A percentile compares a stretch with the other conserved stretches of the same genome.
Evolutionary conservation across 306 rosid genomes (phyloP).

Genomic region (Acmispon strigosus): DNA sequence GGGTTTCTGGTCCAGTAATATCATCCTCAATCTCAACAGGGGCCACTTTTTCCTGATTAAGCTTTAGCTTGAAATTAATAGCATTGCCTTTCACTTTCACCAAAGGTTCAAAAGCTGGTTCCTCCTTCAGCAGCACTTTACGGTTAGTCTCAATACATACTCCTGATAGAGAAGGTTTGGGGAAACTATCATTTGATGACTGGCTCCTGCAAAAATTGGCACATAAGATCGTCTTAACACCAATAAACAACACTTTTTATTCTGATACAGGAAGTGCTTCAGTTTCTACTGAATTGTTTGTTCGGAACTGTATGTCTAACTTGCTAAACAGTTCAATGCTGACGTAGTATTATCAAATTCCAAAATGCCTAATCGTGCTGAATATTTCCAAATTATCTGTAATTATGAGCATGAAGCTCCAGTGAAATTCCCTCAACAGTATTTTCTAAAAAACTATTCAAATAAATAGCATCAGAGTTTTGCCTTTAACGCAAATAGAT

Average conservation of each 20-base stretch:
- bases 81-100: slow-evolving; percentile 15
- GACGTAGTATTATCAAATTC: background rate
- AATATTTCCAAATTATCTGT: background rate
- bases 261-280: background rate
- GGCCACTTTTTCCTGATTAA: slow-evolving; percentile 13
- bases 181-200: slow-evolving; percentile 21
- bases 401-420: background rate
- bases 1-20: slow-evolving; percentile 72
- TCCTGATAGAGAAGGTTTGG: slow-evolving; percentile 20
- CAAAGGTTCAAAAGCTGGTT: slow-evolving; percentile 21
- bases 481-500: background rate
- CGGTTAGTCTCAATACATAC: slow-evolving; percentile 6
- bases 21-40: slow-evolving; percentile 33
- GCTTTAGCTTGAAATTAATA: slow-evolving; percentile 23
- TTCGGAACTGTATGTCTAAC: background rate
- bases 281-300: background rate
- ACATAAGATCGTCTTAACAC: background rate
- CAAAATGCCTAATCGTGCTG: background rate
- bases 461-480: background rate
- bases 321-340: background rate
- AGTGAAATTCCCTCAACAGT: background rate
- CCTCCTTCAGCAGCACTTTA: slow-evolving; percentile 27
- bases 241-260: background rate
- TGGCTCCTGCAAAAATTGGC: slow-evolving; percentile 38
- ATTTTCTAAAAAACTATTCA: background rate